These are phyloP conservation scores for Euphorbia celastroides DNA, from an alignment of 441 rosid species.

Conservation along the genomic window DNA sequence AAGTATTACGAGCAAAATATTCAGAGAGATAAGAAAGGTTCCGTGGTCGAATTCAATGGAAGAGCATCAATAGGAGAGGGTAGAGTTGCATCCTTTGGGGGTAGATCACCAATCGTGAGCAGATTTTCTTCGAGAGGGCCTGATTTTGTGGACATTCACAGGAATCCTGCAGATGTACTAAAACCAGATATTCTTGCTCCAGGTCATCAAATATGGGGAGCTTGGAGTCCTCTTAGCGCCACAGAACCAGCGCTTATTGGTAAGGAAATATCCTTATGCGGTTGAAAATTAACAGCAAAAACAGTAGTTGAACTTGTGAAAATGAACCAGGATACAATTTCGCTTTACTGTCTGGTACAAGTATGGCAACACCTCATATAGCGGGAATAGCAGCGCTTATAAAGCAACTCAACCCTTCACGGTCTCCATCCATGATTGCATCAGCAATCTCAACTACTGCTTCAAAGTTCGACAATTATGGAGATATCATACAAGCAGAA, in stretches of 20 bases:
- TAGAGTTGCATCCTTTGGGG: conserved; percentile 44
- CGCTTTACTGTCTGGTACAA: conserved; percentile 82
- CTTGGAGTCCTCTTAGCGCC: conserved; percentile 85
- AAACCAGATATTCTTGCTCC: conserved; percentile 92
- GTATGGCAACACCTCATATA: conserved; percentile 91
- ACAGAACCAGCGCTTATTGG: conserved; percentile 58
- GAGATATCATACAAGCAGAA: conserved; percentile 54
- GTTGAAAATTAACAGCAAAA: no score
- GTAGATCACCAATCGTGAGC: conserved; percentile 56
- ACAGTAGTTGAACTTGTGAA: neutral
- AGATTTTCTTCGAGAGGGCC: conserved; percentile 93
- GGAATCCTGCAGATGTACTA: conserved; percentile 59
- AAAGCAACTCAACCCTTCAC: conserved; percentile 63
- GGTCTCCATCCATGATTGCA: conserved; percentile 83
- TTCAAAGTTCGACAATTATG: conserved; percentile 38
- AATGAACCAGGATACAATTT: conserved; percentile 46
- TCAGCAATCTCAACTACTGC: conserved; percentile 87
- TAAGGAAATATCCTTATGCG: neutral
- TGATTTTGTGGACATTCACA: conserved; percentile 57
- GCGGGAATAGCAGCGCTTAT: conserved; percentile 71
- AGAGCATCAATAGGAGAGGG: conserved; percentile 61
- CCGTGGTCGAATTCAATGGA: conserved; percentile 36
- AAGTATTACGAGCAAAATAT: conserved; percentile 61
- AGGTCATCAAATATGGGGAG: conserved; percentile 90
- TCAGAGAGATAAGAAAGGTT: conserved; percentile 35